phyloP scores from a whole-genome alignment of 1,139 yeast genomes.

The Kodamaea ohmeri region DNA sequence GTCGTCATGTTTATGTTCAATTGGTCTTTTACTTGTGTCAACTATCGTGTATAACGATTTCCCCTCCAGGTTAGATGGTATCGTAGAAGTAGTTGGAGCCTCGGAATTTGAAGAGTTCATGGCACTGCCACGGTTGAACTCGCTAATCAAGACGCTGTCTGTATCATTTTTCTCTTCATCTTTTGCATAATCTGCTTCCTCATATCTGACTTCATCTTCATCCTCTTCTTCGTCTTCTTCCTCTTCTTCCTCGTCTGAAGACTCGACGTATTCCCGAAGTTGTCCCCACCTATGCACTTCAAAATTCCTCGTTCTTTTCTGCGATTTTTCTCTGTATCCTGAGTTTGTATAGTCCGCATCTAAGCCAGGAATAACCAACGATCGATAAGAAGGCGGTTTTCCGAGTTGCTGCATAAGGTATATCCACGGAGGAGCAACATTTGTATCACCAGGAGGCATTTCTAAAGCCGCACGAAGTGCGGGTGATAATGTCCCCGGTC shows the following conservation, averaged over 20 bases:
- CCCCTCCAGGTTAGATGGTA: neutral
- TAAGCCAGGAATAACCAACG: conserved; percentile 57
- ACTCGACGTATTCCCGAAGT: conserved; percentile 34
- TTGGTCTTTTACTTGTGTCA: neutral
- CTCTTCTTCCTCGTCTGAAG: conserved; percentile 33
- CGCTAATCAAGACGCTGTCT: conserved; percentile 12
- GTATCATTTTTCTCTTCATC: conserved; percentile 27
- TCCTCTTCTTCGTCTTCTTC: conserved; percentile 25
- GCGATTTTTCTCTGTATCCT: conserved; percentile 29
- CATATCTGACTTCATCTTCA: conserved; percentile 13
- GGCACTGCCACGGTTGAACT: conserved; percentile 5
- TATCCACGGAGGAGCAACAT: conserved; percentile 79
- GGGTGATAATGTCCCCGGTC: conserved; percentile 69
- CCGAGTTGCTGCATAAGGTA: conserved; percentile 68
- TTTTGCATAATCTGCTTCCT: too few relatives aligned
- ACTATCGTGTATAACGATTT: conserved; percentile 7
- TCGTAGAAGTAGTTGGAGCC: neutral
- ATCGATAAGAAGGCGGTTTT: conserved; percentile 81
- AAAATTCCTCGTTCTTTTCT: conserved; percentile 29
- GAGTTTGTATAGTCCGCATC: conserved; percentile 39
- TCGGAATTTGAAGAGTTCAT: too few relatives aligned
- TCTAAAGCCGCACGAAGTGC: conserved; percentile 68
- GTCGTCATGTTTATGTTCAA: neutral
- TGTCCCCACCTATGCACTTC: conserved; percentile 42
- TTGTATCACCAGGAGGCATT: conserved; percentile 48